phyloP scores from a whole-genome alignment of 306 rosid species.

The Citrullus colocynthis region DNA sequence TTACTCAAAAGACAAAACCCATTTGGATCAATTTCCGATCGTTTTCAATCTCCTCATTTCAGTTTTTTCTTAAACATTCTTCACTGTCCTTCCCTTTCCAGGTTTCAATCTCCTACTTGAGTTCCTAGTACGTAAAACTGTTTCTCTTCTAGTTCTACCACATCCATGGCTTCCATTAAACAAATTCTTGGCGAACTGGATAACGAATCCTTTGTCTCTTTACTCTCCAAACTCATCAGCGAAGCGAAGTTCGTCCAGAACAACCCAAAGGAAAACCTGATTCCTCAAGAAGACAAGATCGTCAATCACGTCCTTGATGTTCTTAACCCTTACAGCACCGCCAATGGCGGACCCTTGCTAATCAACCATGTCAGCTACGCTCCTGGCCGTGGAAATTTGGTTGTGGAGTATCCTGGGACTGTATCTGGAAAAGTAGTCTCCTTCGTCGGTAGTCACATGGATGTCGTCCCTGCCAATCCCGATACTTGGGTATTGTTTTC shows the following conservation, averaged over 20 bases:
- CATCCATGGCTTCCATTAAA: constrained; percentile 40
- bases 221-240: constrained; percentile 62
- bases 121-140: too few relatives aligned
- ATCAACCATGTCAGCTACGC: constrained; percentile 56
- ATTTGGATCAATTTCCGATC: too few relatives aligned
- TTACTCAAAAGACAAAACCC: too few relatives aligned
- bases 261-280: constrained; percentile 61
- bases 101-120: too few relatives aligned
- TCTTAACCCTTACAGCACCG: constrained; percentile 57
- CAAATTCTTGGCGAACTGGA: constrained; percentile 45
- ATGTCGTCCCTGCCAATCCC: constrained; percentile 87
- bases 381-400: constrained; percentile 66
- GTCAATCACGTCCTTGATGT: constrained; percentile 51
- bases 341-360: constrained; percentile 59
- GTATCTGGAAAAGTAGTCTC: constrained; percentile 55
- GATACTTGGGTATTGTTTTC: constrained; percentile 53
- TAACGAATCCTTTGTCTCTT: constrained; percentile 43
- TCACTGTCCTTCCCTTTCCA: too few relatives aligned
- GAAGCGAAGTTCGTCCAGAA: constrained; percentile 74
- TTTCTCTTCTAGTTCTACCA: neutral
- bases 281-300: constrained; percentile 69
- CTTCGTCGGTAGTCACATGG: constrained; percentile 90
- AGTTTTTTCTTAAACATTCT: too few relatives aligned
- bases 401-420: constrained; percentile 82
- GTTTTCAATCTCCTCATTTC: too few relatives aligned